phyloP scores from a whole-genome alignment of 805 yeast genomes.

The Candida maris region DNA sequence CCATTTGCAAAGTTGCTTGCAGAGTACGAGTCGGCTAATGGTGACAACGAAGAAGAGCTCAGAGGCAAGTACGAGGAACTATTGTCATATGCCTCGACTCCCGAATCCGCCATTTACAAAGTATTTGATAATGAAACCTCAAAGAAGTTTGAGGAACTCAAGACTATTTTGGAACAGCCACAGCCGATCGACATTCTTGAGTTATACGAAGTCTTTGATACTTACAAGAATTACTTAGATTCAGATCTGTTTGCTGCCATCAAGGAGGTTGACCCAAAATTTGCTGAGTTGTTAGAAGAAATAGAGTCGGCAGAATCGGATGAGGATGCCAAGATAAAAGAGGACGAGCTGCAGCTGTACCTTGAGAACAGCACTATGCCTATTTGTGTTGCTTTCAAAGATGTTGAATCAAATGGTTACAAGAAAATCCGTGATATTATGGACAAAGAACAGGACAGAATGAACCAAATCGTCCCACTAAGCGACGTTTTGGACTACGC shows the following conservation, averaged over 20 bases:
- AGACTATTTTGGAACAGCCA: constrained; percentile 21
- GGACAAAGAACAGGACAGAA: constrained; percentile 18
- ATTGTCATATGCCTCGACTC: constrained; percentile 18
- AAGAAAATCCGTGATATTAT: constrained; percentile 13
- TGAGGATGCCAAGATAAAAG: constrained; percentile 16
- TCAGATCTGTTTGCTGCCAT: constrained; percentile 16
- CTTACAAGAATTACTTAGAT: constrained; percentile 20
- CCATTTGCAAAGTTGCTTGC: constrained; percentile 20
- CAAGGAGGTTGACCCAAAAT: constrained; percentile 21
- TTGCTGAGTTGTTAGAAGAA: constrained; percentile 18
- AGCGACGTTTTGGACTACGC: constrained; percentile 23
- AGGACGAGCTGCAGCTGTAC: constrained; percentile 18
- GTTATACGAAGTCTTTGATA: constrained; percentile 24
- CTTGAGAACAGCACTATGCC: constrained; percentile 15
- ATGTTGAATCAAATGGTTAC: constrained; percentile 16
- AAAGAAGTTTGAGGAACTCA: constrained; percentile 16
- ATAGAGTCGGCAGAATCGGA: constrained; percentile 25
- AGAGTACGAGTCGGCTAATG: constrained; percentile 18
- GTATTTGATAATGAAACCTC: constrained; percentile 23
- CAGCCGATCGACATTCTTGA: constrained; percentile 26
- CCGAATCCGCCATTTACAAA: constrained; percentile 18
- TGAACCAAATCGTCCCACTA: constrained; percentile 19
- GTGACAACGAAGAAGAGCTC: constrained; percentile 19
- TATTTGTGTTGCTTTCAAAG: constrained; percentile 23
- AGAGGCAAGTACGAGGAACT: constrained; percentile 16